Conservation (phyloP, 306 rosid species). For the Cucurbita maxima region DNA sequence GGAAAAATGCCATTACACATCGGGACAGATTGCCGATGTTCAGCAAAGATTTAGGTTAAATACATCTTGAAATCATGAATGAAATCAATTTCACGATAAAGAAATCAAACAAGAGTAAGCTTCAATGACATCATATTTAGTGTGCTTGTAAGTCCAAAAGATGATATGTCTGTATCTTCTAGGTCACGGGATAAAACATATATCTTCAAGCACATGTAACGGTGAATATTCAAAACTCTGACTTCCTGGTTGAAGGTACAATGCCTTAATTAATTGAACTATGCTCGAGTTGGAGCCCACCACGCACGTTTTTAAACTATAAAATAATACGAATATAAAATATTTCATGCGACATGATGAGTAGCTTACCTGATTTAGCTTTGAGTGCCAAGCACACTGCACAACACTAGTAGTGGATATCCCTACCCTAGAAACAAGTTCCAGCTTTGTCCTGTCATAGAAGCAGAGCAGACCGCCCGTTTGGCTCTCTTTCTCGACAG, state of each 20-base stretch:
- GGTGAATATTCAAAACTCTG: neutral
- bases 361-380: constrained; percentile 66
- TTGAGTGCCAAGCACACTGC: constrained; percentile 90
- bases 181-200: neutral
- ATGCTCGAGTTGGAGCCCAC: neutral
- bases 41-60: neutral
- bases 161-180: neutral
- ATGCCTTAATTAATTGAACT: neutral
- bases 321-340: neutral
- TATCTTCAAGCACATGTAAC: too few species aligned
- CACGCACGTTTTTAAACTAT: neutral
- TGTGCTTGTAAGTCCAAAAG: neutral
- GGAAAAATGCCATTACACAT: neutral
- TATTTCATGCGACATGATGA: neutral
- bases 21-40: neutral
- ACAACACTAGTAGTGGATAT: constrained; percentile 80
- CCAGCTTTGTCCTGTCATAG: constrained; percentile 59
- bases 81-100: neutral
- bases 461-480: constrained; percentile 80
- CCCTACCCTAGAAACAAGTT: constrained; percentile 82
- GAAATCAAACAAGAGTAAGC: neutral
- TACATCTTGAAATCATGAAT: neutral
- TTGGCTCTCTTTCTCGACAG: constrained; percentile 69
- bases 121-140: neutral
- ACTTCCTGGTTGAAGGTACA: neutral